Evolutionary conservation across 352 stramenopile genomes (phyloP).

Genomic region (Globisporangium middletonii): DNA sequence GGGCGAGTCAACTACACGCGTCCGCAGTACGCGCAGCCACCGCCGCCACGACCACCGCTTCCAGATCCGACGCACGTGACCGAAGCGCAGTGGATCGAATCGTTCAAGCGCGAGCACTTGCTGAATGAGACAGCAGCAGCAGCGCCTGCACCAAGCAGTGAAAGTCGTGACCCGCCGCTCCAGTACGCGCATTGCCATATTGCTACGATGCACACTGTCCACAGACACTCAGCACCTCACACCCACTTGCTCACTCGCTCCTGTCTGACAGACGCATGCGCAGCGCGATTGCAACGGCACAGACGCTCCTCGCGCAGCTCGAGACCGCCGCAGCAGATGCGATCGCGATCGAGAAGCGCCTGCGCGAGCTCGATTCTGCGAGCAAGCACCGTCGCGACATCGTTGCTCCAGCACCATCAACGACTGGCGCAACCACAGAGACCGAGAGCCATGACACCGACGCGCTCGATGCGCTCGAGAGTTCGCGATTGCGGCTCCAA

Average conservation of each 20-base stretch:
- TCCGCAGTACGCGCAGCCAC: not conserved
- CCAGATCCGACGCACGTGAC: not conserved
- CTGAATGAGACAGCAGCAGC: not conserved
- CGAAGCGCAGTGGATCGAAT: conserved; percentile 11
- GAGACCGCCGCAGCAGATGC: conserved; percentile 14
- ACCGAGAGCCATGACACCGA: not conserved
- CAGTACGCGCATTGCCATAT: not conserved
- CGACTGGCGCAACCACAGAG: not conserved
- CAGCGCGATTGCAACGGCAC: conserved; percentile 4
- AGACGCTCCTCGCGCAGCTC: conserved; percentile 13
- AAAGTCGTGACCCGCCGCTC: conserved; percentile 1
- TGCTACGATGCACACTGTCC: not conserved
- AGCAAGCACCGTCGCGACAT: no score
- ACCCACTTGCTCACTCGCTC: not conserved
- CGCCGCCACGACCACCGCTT: not conserved
- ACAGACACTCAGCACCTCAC: no score
- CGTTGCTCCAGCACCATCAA: no score
- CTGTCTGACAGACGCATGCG: conserved; percentile 5
- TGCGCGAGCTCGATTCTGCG: not conserved
- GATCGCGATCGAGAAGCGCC: conserved; percentile 12
- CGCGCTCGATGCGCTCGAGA: conserved; percentile 7
- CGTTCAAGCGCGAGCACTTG: conserved; percentile 8
- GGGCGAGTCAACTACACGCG: no score
- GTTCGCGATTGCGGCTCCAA: conserved; percentile 22
- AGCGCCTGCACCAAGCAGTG: not conserved